phyloP scores from a whole-genome alignment of 2,329 filamentous ascomycete species.

The Biscogniauxia mediterranea region DNA sequence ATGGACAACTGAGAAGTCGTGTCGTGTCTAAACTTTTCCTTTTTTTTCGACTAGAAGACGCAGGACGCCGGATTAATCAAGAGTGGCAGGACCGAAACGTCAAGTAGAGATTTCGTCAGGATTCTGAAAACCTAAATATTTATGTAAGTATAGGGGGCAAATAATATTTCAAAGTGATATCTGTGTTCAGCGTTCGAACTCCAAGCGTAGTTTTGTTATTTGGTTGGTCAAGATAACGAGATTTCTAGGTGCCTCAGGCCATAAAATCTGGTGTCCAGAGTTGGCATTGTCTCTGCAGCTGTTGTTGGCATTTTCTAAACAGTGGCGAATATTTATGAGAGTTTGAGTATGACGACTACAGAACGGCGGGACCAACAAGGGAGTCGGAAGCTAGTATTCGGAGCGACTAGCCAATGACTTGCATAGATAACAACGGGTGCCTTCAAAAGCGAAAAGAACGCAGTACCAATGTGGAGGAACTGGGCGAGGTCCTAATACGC shows the following conservation, averaged over 20 bases:
- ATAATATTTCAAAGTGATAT: not conserved
- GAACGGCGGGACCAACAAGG: not conserved
- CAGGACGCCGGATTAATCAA: conserved; percentile 18
- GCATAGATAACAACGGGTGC: not conserved
- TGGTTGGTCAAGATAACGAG: not conserved
- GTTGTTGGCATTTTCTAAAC: not conserved
- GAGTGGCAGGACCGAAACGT: conserved; percentile 18
- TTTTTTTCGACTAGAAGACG: conserved; percentile 19
- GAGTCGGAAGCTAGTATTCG: not conserved
- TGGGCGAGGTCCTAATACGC: not conserved
- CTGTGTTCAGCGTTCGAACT: conserved; percentile 16
- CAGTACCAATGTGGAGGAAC: not conserved
- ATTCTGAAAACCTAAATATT: conserved; percentile 16
- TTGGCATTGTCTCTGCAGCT: not conserved
- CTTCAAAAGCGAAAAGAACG: not conserved
- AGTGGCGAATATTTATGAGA: not conserved
- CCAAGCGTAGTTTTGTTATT: not conserved
- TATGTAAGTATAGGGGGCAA: not conserved
- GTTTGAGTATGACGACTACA: not conserved
- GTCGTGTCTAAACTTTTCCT: conserved; percentile 24
- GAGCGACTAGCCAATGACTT: not conserved
- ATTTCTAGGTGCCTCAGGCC: not conserved
- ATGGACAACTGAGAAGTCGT: conserved; percentile 24
- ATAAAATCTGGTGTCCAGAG: not conserved
- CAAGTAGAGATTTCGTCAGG: conserved; percentile 22